Evolutionary conservation across 2,329 filamentous ascomycete genomes (phyloP), one percentile per base, ranked within the genome.

Genomic region (Penicillium sp.): DNA sequence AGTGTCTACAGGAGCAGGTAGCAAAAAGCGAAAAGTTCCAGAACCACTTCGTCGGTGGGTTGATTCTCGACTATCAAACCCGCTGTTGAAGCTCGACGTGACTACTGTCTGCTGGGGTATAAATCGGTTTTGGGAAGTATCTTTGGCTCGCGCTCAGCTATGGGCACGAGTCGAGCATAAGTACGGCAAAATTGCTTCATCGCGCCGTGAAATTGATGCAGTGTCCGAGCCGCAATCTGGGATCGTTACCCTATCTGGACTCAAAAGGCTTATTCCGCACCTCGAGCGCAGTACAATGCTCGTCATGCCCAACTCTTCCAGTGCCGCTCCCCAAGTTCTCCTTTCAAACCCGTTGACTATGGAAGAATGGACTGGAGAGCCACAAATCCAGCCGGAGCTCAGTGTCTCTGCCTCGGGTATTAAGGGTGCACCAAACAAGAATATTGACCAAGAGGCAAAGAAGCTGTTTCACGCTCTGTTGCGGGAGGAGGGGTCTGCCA

Each of bases 31-130:
- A 18, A 53, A 51, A 31, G 48, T 63, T 2, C 65, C 65, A 7
- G 37, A 50, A 13, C 39, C 51, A 11, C 47, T 70, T 14, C 57
- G 52, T 20, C 48, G 43, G 33, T 70, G 67, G 67, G 60, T 68
- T 7, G 44, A 60, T 13, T 48, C 50, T 13, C 58, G 67, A 15
- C 50, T 69, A 15, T 48, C 50, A 9, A 67, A 63, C 17, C 56
- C 59, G 5, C 56, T 70, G 14, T 36, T 64, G 13, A 57, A 58
- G 18, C 56, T 64, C 3, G 65, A 70, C 35, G 49, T 70, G 25
- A 60, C 66, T 4, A 67, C 65, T 10, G 51, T 71, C 11, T 70
- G 67, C 42, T 67, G 64, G 58, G 68, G 67, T 3, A 58, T 69
- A 28, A 65, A 63, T 36, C 58, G 63, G 4, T 70, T 69, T 44